Percentiles rank a stretch among this genome's conserved stretches.
phyloP scores from a whole-genome alignment of 2,329 filamentous ascomycete genomes.

The Biscogniauxia mediterranea region DNA sequence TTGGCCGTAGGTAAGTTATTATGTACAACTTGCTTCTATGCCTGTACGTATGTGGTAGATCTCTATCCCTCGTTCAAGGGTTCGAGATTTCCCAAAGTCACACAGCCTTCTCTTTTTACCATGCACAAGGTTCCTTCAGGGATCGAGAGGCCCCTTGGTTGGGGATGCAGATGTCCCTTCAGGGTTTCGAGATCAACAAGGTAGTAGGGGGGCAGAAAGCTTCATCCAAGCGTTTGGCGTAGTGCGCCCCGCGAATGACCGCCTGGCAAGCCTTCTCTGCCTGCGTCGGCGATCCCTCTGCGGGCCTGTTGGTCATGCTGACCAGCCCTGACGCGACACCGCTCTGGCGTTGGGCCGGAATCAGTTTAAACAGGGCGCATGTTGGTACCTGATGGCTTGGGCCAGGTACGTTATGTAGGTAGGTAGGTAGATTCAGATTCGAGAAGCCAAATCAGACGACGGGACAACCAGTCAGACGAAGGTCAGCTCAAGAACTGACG shows the following conservation, averaged over 20 bases:
- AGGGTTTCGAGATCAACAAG: conserved; percentile 11
- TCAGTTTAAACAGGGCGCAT: conserved; percentile 23
- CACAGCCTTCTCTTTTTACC: not conserved
- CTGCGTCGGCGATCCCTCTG: conserved; percentile 33
- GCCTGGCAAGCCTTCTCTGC: conserved; percentile 19
- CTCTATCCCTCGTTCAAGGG: conserved; percentile 4
- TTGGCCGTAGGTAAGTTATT: conserved; percentile 1
- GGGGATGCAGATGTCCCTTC: not conserved
- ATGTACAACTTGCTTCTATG: not conserved
- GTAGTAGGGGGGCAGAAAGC: conserved; percentile 3
- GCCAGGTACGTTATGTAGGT: conserved; percentile 12
- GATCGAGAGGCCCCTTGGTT: conserved; percentile 1
- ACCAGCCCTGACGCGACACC: conserved; percentile 30
- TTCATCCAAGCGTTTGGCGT: conserved; percentile 13
- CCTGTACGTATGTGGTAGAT: conserved; percentile 2
- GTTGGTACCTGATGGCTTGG: conserved; percentile 33
- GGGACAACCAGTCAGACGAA: not conserved
- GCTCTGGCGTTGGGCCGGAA: conserved; percentile 32
- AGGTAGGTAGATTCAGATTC: not conserved
- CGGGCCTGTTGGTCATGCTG: conserved; percentile 29
- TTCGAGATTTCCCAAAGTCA: conserved; percentile 1
- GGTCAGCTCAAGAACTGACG: not conserved
- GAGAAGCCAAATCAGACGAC: conserved; percentile 1
- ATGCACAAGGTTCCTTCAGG: conserved; percentile 3
- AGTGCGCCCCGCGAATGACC: conserved; percentile 21